These are phyloP conservation scores for Chytridiales sp. DNA, from an alignment of 371 early-diverging fungal species.

Conservation along the genomic window DNA sequence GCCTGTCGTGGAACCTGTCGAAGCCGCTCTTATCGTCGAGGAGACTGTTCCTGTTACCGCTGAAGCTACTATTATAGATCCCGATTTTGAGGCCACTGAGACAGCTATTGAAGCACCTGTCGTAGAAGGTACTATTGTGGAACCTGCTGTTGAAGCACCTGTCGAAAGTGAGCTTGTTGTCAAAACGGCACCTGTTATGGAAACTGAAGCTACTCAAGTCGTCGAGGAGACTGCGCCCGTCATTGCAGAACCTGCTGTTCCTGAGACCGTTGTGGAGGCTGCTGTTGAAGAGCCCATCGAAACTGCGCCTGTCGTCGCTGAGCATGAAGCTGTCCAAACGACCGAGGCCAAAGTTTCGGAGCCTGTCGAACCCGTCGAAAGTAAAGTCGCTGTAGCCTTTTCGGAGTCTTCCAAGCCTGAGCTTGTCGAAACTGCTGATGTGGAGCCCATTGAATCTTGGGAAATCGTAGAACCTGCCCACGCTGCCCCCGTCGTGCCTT, in stretches of 20 bases:
- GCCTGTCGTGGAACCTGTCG: not conserved
- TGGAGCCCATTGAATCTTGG: not conserved
- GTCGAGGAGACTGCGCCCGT: not conserved
- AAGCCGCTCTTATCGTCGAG: not conserved
- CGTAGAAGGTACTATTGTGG: not conserved
- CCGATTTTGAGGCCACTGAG: not conserved
- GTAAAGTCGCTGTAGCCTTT: too few relatives aligned
- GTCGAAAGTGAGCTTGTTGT: not conserved
- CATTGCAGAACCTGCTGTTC: slow-evolving; percentile 1
- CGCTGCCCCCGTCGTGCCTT: not conserved
- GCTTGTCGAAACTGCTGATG: not conserved
- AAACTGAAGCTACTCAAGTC: too few relatives aligned
- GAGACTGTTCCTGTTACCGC: slow-evolving; percentile 3
- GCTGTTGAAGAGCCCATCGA: slow-evolving; percentile 1
- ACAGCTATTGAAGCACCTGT: not conserved
- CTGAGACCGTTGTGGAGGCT: not conserved
- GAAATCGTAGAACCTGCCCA: not conserved
- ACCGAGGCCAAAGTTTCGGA: too few relatives aligned
- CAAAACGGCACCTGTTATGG: not conserved
- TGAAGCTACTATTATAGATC: not conserved
- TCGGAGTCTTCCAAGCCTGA: not conserved
- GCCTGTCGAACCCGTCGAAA: too few relatives aligned
- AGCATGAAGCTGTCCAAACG: too few relatives aligned
- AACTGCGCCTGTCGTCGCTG: too few relatives aligned
- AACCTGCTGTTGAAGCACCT: not conserved